Base-by-base conservation (phyloP, 2,329 filamentous ascomycete species). In the Colletotrichum costaricense region DNA sequence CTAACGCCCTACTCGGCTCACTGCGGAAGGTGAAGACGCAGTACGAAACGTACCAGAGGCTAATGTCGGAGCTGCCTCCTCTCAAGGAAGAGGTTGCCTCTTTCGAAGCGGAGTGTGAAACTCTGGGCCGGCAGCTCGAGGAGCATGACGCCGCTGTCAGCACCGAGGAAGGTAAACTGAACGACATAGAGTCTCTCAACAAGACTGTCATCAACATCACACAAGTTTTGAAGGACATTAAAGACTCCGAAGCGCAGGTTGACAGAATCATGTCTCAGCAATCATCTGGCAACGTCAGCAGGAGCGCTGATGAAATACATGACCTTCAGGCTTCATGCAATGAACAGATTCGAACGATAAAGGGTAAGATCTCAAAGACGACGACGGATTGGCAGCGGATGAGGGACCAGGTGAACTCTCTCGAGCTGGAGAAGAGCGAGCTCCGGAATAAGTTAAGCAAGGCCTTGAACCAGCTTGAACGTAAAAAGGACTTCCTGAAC, bases 231-330 rank as follows among this genome's bases (percentile, higher is more conserved):
- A 89, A 87, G 73, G 94, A 98, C 57, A 93, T 96, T 73, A 86
- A 87, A 59, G 91, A 92, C 49, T 91, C 94, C 5, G 90, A 94
- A 78, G 84, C 84, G 52, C 93, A 98, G 80, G 93, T 98, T 63
- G 87, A 93, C 69, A 91, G 93, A 67, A 89, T 98, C 63, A 87
- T 90, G 71, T 91, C 91, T 9, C 95, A 95, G 76, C 93, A 98
- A 79, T 91, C 93, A 78, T 90, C 92, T 72, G 88, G 91, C 16
- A 89, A 90, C 14, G 82, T 88, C 11, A 89, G 90, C 16, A 91
- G 94, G 74, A 94, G 93, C 35, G 88, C 95, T 7, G 94, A 97
- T 67, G 94, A 97, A 76, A 95, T 98, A 66, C 93, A 97, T 77
- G 92, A 94, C 66, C 90, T 95, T 60, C 90, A 95, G 74, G 90